Evolutionary conservation across 2,329 filamentous ascomycete genomes (phyloP).

Genomic region (Rhynchosporium secalis): DNA sequence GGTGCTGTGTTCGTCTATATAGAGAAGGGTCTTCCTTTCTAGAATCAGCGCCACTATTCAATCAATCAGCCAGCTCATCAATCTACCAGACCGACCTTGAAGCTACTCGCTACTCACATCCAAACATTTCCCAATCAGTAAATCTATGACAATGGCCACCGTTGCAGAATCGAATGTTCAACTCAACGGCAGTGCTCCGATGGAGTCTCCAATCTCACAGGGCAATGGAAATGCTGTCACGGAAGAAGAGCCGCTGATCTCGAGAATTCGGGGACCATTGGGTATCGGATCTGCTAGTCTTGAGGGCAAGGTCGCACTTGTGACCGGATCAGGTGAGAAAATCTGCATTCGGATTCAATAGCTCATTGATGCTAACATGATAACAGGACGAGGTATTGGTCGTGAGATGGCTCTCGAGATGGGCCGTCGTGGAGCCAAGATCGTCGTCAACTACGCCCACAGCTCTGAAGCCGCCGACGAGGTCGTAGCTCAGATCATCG

Average conservation of each 20-base stretch:
- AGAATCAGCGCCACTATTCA: background rate
- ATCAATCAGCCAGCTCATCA: background rate
- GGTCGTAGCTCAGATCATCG: slow-evolving; percentile 63
- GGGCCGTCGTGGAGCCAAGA: slow-evolving; percentile 61
- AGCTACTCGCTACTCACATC: background rate
- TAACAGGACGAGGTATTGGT: slow-evolving; percentile 62
- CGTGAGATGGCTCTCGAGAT: slow-evolving; percentile 67
- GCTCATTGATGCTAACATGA: background rate
- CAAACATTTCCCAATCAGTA: background rate
- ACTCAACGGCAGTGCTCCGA: background rate
- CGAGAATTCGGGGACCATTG: slow-evolving; percentile 15
- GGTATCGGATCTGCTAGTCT: slow-evolving; percentile 17
- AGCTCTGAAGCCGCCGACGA: slow-evolving; percentile 61
- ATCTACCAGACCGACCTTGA: background rate
- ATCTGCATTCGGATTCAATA: background rate
- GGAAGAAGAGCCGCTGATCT: background rate
- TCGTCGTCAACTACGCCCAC: slow-evolving; percentile 60
- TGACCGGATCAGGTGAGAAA: slow-evolving; percentile 39
- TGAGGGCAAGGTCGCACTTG: slow-evolving; percentile 38
- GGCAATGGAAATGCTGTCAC: background rate
- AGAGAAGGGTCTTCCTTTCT: background rate
- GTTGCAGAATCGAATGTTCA: slow-evolving; percentile 1
- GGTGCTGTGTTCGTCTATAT: background rate
- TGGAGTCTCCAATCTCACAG: background rate
- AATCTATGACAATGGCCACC: background rate